Evolutionary conservation across 768 basidiomycete genomes (phyloP), one percentile per base, ranked within the genome.

Genomic region (Lactarius hatsudake): DNA sequence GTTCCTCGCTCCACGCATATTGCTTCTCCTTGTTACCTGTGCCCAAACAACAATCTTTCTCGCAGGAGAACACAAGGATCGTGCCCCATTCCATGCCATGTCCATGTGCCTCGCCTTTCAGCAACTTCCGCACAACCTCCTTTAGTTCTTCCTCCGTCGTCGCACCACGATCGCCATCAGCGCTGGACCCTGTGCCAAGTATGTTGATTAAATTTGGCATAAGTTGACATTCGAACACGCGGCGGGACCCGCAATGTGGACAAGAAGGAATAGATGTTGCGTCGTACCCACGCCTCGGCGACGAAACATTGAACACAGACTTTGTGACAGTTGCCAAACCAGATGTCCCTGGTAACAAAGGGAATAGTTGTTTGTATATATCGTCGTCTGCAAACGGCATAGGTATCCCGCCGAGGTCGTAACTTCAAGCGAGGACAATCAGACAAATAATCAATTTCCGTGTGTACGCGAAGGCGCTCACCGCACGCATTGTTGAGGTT

Each of bases 31-130:
- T 76, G 12, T 79, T 80, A 6, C 76, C 79, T 28, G 78, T 80
- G 54, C 77, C 79, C 62, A 78, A 62, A 73, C 85, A 87, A 74
- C 95, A 97, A 75, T 96, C 93, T 56, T 82, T 82, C 72, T 84
- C 83, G 73, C 96, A 98, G 1, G 91, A 91, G 77, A 95, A 96
- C 12, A 98, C 82, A 79, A 96, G 80, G 64, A 90, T 87, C 1
- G 91, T 96, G 0, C 96, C 96, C 94, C 95, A 98, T 66, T 96
- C 94, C 93, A 98, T 95, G 0, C 89, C 89, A 51, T 79, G 78
- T 61, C 81, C 80, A 17, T 80, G 84, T 1, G 58, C 23, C 20
- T 77, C 78, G 38, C 79, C 81, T 72, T 86, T 85, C 68, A 93
- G 74, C 28, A 78, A 79, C 45, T 79, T 76, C 72, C 87, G 82